Evolutionary conservation across 106 monocot species (phyloP), one percentile per base, ranked within the genome.

Genomic region (Dioscorea zingiberensis): DNA sequence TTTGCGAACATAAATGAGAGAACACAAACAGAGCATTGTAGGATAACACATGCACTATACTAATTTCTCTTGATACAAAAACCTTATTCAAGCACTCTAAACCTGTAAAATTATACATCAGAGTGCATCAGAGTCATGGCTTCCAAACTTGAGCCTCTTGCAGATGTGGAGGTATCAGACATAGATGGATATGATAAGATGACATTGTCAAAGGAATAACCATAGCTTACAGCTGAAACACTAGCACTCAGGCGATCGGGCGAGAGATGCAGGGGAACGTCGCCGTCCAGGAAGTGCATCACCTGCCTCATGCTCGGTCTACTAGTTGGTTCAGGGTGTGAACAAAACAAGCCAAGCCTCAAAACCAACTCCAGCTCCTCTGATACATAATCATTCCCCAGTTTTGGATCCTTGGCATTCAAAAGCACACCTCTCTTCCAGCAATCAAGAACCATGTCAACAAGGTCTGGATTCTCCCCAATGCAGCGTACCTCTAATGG

Each of bases 291-390:
- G 55, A 21, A 55, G 1, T 22, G 18, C 55, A 55, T 10, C 21
- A 55, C 55, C 8, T 55, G 55, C 55, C 21, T 55, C 55, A 55
- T 55, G 18, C 21, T 55, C 9, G 55, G 55, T 10, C 55, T n/a
- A 2, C n/a, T 9, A 1, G 18, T 21, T 4, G 55, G 55, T 9
- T 21, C 27, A 4, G 25, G 28, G 4, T 60, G 60, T 0, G 27
- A 27, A n/a, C 60, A 60, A 15, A 27, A 16, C 28, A 60, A 16
- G 9, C 60, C 60, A 17, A 29, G 2, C 30, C 27, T 60, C 27
- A 60, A n/a, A 25, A 60, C 60, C 27, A 60, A 4, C 60, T 60
- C 60, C 17, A 29, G 15, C 9, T 60, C 60, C 25, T 60, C 60
- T n/a, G 0, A 0, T 13, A 16, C 28, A 1, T 60, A 60, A 13